These are phyloP conservation scores for Paecilomyces fulvus DNA, from an alignment of 2,329 filamentous ascomycete genomes.

Conservation along the genomic window DNA sequence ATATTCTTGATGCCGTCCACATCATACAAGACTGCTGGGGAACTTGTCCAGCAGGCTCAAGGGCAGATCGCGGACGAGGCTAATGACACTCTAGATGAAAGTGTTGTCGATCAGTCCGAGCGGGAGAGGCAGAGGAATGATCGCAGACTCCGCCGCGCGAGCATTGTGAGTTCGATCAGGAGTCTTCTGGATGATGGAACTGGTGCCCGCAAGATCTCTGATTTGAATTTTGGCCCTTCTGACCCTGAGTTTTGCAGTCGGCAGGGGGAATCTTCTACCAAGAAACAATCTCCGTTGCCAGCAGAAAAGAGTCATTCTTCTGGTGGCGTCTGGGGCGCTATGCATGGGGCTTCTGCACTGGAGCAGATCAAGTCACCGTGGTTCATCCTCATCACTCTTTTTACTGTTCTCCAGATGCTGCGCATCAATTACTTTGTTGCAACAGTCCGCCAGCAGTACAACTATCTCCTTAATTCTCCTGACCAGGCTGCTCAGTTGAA, in stretches of 20 bases:
- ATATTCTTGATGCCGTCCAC: conserved; percentile 63
- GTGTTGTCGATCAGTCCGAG: conserved; percentile 41
- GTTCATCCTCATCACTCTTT: conserved; percentile 76
- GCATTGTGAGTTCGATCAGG: conserved; percentile 62
- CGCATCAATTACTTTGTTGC: conserved; percentile 91
- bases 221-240: conserved; percentile 10
- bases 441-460: conserved; percentile 74
- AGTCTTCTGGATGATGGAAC: conserved; percentile 53
- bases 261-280: conserved; percentile 1
- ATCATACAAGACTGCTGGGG: conserved; percentile 77
- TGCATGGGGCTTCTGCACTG: conserved; percentile 63
- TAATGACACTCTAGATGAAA: conserved; percentile 48
- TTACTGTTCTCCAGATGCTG: conserved; percentile 69
- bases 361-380: conserved; percentile 72
- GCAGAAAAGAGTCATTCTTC: conserved; percentile 6
- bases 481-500: conserved; percentile 62
- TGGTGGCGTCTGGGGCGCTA: conserved; percentile 71
- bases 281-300: conserved; percentile 19
- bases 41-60: conserved; percentile 68
- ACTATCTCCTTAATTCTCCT: conserved; percentile 59
- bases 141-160: conserved; percentile 52
- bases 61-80: conserved; percentile 45
- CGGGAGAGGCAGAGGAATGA: conserved; percentile 43
- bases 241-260: conserved; percentile 1
- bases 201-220: conserved; percentile 7